Percentiles rank a stretch among this genome's conserved stretches.
Evolutionary conservation across 1,139 yeast genomes (phyloP).

Genomic region (Lodderomyces theae): DNA sequence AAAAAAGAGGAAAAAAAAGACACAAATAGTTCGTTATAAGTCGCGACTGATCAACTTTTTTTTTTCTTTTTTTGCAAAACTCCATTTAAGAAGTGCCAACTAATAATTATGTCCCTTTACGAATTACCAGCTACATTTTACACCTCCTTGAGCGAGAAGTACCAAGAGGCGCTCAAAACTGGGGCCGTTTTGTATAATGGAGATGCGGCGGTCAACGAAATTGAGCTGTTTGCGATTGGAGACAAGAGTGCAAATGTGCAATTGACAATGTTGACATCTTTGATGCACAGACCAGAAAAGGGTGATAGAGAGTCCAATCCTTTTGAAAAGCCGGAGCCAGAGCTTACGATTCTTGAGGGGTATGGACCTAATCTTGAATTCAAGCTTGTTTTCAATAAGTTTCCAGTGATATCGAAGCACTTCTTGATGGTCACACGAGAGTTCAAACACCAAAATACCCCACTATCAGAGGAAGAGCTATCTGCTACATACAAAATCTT

Average conservation of each 20-base stretch:
- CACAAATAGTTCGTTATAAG: too few species aligned
- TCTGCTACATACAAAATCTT: conserved; percentile 56
- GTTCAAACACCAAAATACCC: conserved; percentile 67
- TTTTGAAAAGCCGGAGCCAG: conserved; percentile 77
- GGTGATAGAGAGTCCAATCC: conserved; percentile 55
- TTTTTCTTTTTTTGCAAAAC: conserved; percentile 6
- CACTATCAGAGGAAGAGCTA: conserved; percentile 69
- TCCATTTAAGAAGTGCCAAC: too few species aligned
- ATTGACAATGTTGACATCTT: conserved; percentile 36
- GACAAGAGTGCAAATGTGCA: conserved; percentile 24
- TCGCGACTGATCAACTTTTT: conserved; percentile 9
- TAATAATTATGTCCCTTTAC: conserved; percentile 11
- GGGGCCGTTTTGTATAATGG: conserved; percentile 34
- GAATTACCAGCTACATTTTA: conserved; percentile 29
- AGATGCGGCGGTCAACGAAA: conserved; percentile 23
- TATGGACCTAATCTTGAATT: conserved; percentile 50
- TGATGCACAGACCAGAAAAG: conserved; percentile 57
- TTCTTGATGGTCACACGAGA: conserved; percentile 72
- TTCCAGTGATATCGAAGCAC: conserved; percentile 78
- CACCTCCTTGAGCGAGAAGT: conserved; percentile 22
- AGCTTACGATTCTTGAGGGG: conserved; percentile 57
- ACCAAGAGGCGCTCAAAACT: conserved; percentile 25
- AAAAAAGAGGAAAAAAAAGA: too few species aligned
- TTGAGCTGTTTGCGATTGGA: conserved; percentile 20
- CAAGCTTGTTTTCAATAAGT: conserved; percentile 75